Conservation (phyloP, 495 filamentous ascomycete genomes). For the Aspergillus mulundensis region DNA sequence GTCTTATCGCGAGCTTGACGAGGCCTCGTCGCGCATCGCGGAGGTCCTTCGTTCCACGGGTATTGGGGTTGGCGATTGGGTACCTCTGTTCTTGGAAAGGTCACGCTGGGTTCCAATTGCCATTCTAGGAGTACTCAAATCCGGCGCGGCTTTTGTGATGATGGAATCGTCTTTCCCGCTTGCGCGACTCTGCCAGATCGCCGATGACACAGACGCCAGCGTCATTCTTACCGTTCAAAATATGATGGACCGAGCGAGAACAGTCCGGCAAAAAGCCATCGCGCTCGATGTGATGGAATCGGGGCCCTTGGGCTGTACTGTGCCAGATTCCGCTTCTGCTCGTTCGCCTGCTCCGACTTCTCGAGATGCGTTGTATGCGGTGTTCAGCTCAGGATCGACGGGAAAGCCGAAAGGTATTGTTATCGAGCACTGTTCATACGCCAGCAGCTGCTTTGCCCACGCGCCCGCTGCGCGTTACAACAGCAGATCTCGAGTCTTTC, state of each 20-base stretch:
- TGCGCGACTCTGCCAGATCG: no score
- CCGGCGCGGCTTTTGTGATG: not conserved
- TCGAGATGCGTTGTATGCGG: not conserved
- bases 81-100: not conserved
- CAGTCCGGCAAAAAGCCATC: not conserved
- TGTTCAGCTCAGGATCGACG: not conserved
- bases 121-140: not conserved
- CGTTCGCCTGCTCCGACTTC: not conserved
- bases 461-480: not conserved
- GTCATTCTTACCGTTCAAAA: no score
- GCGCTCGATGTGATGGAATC: not conserved
- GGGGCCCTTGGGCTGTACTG: no score
- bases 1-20: not conserved
- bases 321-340: no score
- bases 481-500: not conserved
- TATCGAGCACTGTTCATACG: not conserved
- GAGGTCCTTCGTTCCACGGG: not conserved
- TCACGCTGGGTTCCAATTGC: not conserved
- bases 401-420: not conserved
- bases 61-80: not conserved
- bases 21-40: not conserved
- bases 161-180: no score
- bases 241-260: not conserved
- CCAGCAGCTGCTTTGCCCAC: not conserved
- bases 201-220: no score